Evolutionary conservation across 805 yeast species (phyloP).

Genomic region (Dipodascus albidus): DNA sequence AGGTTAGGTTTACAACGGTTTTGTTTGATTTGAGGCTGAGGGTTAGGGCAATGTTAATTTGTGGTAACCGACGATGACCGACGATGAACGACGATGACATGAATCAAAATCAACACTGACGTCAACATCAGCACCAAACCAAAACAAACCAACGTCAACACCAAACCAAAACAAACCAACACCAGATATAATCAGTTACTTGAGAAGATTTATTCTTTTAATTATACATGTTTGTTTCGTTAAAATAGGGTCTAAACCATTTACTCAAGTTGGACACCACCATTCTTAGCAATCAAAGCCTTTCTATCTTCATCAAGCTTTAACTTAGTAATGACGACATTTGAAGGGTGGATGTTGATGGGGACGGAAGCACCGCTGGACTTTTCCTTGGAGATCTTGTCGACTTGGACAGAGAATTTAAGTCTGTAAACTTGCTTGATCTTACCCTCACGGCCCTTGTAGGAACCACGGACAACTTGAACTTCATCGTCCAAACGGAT

Average conservation of each 20-base stretch:
- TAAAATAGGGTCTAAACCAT: constrained; percentile 13
- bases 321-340: constrained; percentile 97
- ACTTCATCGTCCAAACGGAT: constrained; percentile 97
- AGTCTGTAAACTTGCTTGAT: constrained; percentile 97
- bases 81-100: too few species aligned
- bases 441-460: constrained; percentile 99
- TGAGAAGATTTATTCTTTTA: not conserved
- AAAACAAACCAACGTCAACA: too few species aligned
- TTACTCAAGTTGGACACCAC: constrained; percentile 87
- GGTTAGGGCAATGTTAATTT: too few species aligned
- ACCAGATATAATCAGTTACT: not conserved
- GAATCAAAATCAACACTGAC: too few species aligned
- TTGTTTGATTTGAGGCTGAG: too few species aligned
- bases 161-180: too few species aligned
- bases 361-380: constrained; percentile 97
- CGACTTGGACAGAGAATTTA: constrained; percentile 92
- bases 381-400: constrained; percentile 95
- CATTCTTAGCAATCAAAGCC: constrained; percentile 94
- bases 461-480: constrained; percentile 93
- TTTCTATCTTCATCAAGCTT: constrained; percentile 98
- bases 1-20: not conserved
- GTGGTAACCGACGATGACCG: too few species aligned
- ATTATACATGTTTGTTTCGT: not conserved
- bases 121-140: too few species aligned
- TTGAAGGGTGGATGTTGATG: constrained; percentile 95